phyloP scores from a whole-genome alignment of 148 eudicot genomes.

The Linanthus parryae region DNA sequence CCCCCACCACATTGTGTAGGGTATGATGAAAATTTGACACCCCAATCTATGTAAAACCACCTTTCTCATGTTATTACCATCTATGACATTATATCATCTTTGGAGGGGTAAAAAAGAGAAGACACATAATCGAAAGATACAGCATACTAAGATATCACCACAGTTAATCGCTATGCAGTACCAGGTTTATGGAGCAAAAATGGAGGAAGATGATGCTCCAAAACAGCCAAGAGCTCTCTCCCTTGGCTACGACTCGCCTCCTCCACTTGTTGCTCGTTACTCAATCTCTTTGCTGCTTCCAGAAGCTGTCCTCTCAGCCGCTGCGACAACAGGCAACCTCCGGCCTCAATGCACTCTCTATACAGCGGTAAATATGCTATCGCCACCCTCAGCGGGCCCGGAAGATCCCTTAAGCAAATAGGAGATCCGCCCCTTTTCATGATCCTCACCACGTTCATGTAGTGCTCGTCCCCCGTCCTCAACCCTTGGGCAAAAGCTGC shows the following conservation, averaged over 20 bases:
- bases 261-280: constrained; percentile 29
- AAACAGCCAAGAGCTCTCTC: constrained; percentile 53
- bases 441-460: constrained; percentile 56
- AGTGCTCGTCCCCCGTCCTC: constrained; percentile 58
- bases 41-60: no score
- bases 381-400: constrained; percentile 70
- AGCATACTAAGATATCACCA: no score
- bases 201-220: constrained; percentile 79
- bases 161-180: no score
- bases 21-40: no score
- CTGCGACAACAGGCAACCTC: constrained; percentile 79
- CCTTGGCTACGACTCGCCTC: constrained; percentile 30
- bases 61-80: no score
- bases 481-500: constrained; percentile 57
- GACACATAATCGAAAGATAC: no score
- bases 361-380: constrained; percentile 89
- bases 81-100: no score
- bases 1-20: no score
- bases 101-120: no score
- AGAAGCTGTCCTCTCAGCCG: constrained; percentile 75
- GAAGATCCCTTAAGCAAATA: constrained; percentile 63
- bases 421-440: constrained; percentile 70
- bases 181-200: constrained; percentile 67
- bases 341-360: constrained; percentile 62
- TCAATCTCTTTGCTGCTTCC: constrained; percentile 74